Base-by-base conservation (phyloP, 768 basidiomycete species). In the Phallus indusiatus region DNA sequence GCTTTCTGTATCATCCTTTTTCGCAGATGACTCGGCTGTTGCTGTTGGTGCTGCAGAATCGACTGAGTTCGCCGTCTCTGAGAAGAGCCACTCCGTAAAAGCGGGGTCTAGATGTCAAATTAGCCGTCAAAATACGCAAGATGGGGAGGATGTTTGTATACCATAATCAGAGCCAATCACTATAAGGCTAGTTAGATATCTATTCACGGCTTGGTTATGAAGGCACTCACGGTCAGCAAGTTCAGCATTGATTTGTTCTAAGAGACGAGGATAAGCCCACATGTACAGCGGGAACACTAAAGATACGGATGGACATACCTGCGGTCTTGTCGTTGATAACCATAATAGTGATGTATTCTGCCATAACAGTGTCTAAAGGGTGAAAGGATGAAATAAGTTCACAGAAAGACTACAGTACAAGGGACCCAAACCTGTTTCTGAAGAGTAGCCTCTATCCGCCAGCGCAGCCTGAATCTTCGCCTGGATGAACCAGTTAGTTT, bases 331-430 rank as follows among this genome's bases (percentile, higher is more conserved):
- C 88, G 69, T 94, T 94, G 64, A 93, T 92, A 51, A 94, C 81
- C 92, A 94, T 93, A 60, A 94, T 94, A 18, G 89, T 91, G 59
- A 94, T 91, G 67, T 92, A 94, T 71, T 94, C 92, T 2, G 91
- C 90, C 90, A 94, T 92, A 65, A 92, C 89, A 14, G 84, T 83
- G 71, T 94, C 90, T 90, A 64, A 5, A 59, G 51, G 55, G 55
- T 1, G 35, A 6, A 22, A 50, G 20, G 17, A 47, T 21, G 46
- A 24, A 17, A 12, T 11, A 9, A 11, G 11, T 33, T 36, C 11
- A 24, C 1, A 28, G 56, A 28, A 53, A 17, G 24, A 51, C 34
- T 42, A 42, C 9, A 42, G 36, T 8, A n/a, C 18, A 35, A 18
- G 35, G 35, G 6, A 28, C 57, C 6, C n/a, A n/a, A 14, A 59